A percentile compares a stretch with the other conserved stretches of the same genome.
Conservation (phyloP, 116 monocot genomes). For the Papilionanthe hybrid region DNA sequence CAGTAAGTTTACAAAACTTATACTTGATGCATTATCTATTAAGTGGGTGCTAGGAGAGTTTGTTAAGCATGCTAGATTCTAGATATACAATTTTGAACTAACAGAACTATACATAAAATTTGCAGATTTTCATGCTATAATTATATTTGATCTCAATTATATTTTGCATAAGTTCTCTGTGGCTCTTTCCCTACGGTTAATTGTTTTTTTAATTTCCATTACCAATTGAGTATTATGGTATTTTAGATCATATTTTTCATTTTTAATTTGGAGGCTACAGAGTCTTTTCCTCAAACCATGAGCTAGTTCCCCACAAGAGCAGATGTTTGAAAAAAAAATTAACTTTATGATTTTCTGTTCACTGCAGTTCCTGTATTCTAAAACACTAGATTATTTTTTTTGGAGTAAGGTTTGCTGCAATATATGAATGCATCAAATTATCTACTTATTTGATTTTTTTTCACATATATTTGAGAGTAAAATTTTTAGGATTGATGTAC, state of each 20-base stretch:
- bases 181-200: background rate
- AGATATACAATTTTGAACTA: background rate
- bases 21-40: background rate
- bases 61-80: background rate
- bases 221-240: background rate
- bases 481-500: background rate
- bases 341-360: background rate
- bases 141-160: background rate
- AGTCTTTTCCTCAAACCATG: background rate
- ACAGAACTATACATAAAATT: background rate
- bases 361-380: background rate
- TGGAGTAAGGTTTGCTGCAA: background rate
- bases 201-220: background rate
- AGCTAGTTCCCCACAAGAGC: background rate
- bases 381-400: background rate
- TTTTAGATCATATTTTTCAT: background rate
- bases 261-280: background rate
- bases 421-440: background rate
- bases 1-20: background rate
- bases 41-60: background rate
- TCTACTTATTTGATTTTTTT: slow-evolving; percentile 2
- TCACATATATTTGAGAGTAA: background rate
- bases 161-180: background rate
- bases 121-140: background rate
- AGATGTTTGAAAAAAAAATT: background rate